Percentiles rank a stretch among this genome's conserved stretches.
These are phyloP conservation scores for Aspergillus proliferans DNA, from an alignment of 2,329 filamentous ascomycete genomes.

Conservation along the genomic window DNA sequence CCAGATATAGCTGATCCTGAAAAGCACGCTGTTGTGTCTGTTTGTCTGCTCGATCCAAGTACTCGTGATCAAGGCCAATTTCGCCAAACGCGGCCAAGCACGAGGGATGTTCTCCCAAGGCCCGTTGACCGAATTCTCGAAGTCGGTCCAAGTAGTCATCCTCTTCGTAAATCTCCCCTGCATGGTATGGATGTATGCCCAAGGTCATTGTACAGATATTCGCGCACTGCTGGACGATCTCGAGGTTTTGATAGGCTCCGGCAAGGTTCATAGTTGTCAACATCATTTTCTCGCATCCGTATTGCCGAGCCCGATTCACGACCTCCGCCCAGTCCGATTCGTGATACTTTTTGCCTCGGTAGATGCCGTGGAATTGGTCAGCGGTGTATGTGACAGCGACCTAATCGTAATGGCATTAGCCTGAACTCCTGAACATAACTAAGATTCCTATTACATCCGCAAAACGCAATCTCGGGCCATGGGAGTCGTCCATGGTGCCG, in stretches of 20 bases:
- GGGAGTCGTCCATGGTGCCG: too few species aligned
- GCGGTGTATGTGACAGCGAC: slow-evolving; percentile 25
- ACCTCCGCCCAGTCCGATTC: slow-evolving; percentile 37
- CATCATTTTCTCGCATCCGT: slow-evolving; percentile 18
- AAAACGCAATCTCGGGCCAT: slow-evolving; percentile 1
- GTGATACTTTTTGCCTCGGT: slow-evolving; percentile 46
- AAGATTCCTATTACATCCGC: slow-evolving; percentile 7
- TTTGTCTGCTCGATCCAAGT: slow-evolving; percentile 39
- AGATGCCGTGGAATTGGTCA: slow-evolving; percentile 44
- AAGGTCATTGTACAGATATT: slow-evolving; percentile 42
- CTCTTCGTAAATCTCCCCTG: slow-evolving; percentile 35
- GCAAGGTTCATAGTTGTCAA: slow-evolving; percentile 38
- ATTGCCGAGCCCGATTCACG: slow-evolving; percentile 12
- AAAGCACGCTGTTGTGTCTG: slow-evolving; percentile 38
- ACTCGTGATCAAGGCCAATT: slow-evolving; percentile 47
- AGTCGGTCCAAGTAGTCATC: slow-evolving; percentile 7
- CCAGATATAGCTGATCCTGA: slow-evolving; percentile 37
- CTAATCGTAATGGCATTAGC: slow-evolving; percentile 4
- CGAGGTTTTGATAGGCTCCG: slow-evolving; percentile 36
- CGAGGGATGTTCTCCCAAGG: slow-evolving; percentile 19
- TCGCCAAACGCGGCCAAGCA: slow-evolving; percentile 45
- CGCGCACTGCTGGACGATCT: slow-evolving; percentile 23
- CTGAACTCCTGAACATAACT: neutral
- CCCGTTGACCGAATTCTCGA: slow-evolving; percentile 8
- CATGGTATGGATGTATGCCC: slow-evolving; percentile 49